phyloP scores from a whole-genome alignment of 441 rosid genomes.

The Erodium chrysanthum region DNA sequence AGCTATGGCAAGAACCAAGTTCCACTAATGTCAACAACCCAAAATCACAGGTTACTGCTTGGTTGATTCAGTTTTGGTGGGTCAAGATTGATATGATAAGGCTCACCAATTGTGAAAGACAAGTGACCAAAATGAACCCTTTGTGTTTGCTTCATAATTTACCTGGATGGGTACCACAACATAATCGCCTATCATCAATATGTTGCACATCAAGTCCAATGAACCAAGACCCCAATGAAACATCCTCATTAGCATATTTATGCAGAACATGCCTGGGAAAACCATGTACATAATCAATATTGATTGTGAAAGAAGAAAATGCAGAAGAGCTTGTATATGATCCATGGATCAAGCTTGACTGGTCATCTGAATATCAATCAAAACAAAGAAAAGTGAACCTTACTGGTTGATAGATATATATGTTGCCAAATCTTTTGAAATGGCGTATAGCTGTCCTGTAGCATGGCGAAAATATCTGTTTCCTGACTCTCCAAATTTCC shows the following conservation, averaged over 20 bases:
- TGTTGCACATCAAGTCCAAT: conserved; percentile 84
- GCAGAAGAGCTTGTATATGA: too few relatives aligned
- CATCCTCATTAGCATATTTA: conserved; percentile 95
- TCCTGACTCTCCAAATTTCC: conserved; percentile 14
- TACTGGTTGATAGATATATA: conserved; percentile 5
- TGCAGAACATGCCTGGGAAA: conserved; percentile 79
- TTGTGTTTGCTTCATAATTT: conserved; percentile 8
- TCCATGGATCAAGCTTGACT: neutral
- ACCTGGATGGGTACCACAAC: conserved; percentile 98
- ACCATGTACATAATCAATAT: too few relatives aligned
- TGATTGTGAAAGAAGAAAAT: too few relatives aligned
- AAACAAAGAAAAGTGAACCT: neutral
- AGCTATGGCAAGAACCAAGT: too few relatives aligned
- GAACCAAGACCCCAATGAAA: conserved; percentile 93
- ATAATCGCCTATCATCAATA: conserved; percentile 81
- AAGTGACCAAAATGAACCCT: too few relatives aligned
- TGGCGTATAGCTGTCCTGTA: conserved; percentile 2
- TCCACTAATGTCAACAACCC: too few relatives aligned
- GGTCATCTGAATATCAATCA: neutral
- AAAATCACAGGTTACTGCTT: too few relatives aligned
- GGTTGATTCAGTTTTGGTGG: too few relatives aligned
- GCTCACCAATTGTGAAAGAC: too few relatives aligned
- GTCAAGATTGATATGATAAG: too few relatives aligned
- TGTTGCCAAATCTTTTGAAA: neutral
- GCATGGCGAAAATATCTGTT: conserved; percentile 7